Evolutionary conservation across 441 rosid genomes (phyloP).

Genomic region (Gossypium davidsonii): DNA sequence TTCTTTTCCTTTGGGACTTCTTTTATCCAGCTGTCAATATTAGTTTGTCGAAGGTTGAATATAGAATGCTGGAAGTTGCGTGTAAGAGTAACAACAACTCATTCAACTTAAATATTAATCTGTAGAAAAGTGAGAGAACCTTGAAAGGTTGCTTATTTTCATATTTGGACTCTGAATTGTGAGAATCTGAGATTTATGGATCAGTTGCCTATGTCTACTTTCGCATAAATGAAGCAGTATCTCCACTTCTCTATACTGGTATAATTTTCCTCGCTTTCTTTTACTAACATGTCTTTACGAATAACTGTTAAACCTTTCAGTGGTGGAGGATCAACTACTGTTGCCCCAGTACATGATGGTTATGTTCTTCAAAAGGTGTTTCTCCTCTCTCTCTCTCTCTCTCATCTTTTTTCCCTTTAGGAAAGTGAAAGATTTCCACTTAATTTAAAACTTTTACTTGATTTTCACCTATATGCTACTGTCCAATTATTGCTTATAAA

Average conservation of each 20-base stretch:
- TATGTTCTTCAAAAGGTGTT: slow-evolving; percentile 96
- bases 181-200: background rate
- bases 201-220: background rate
- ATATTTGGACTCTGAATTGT: background rate
- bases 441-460: background rate
- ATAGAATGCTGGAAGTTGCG: background rate
- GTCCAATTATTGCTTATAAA: background rate
- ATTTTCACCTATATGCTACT: background rate
- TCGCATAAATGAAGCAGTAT: background rate
- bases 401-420: background rate
- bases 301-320: slow-evolving; percentile 32
- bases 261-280: background rate
- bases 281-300: background rate
- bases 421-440: background rate
- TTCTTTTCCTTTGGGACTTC: background rate
- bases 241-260: background rate
- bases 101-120: background rate
- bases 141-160: background rate
- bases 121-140: background rate
- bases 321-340: slow-evolving; percentile 97
- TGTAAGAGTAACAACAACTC: background rate
- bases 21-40: background rate
- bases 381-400: background rate
- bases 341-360: slow-evolving; percentile 97
- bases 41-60: background rate